Conservation (phyloP, 2,329 filamentous ascomycete genomes). For the Leptosphaerulina australis region DNA sequence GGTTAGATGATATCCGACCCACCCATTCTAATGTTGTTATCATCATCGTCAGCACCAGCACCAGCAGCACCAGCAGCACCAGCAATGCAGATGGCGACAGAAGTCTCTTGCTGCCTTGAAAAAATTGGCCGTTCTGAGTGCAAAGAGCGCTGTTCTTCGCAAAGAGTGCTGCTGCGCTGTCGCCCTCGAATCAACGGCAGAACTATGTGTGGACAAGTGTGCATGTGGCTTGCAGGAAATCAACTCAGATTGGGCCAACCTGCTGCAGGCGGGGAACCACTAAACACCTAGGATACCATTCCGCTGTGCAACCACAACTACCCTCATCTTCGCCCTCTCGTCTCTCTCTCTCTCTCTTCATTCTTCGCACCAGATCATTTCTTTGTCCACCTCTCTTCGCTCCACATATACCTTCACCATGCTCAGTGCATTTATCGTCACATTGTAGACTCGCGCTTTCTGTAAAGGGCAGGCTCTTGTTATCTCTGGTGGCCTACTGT, state of each 20-base stretch:
- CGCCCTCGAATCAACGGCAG: constrained; percentile 26
- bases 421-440: constrained; percentile 24
- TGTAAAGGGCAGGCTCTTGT: constrained; percentile 22
- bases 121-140: constrained; percentile 13
- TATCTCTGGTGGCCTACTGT: constrained; percentile 4
- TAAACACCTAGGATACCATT: constrained; percentile 37
- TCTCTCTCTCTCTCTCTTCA: constrained; percentile 26
- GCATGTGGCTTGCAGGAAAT: constrained; percentile 40
- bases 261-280: constrained; percentile 36
- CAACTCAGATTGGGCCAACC: constrained; percentile 33
- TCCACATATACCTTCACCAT: constrained; percentile 25
- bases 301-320: constrained; percentile 40
- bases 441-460: constrained; percentile 35
- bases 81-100: too few species aligned
- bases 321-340: constrained; percentile 27
- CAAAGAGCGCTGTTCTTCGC: constrained; percentile 14
- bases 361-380: constrained; percentile 23
- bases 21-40: constrained; percentile 18
- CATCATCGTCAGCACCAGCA: constrained; percentile 19
- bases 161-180: constrained; percentile 20
- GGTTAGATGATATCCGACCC: constrained; percentile 17
- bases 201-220: constrained; percentile 28
- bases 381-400: constrained; percentile 10
- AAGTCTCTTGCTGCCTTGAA: constrained; percentile 11
- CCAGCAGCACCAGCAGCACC: too few species aligned